Evolutionary conservation across 192 early-diverging fungal species (phyloP).

Genomic region (Glomus cerebriforme): DNA sequence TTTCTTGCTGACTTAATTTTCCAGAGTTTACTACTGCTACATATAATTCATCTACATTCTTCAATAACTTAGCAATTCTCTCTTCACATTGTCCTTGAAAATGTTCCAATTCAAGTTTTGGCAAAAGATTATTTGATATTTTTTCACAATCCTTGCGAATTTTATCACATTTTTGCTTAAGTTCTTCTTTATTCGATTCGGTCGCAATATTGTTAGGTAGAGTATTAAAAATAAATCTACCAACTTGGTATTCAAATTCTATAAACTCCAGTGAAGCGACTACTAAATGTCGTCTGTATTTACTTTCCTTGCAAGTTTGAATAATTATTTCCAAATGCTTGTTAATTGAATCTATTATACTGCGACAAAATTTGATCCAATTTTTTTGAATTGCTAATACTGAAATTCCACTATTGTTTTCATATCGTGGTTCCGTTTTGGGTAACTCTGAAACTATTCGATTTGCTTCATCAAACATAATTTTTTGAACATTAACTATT

Average conservation of each 20-base stretch:
- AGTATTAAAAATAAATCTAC: constrained; percentile 1
- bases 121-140: background rate
- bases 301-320: background rate
- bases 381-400: background rate
- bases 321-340: constrained; percentile 6
- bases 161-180: background rate
- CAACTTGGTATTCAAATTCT: background rate
- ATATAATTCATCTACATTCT: background rate
- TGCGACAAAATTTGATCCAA: constrained; percentile 1
- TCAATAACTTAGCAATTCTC: constrained; percentile 8
- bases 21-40: background rate
- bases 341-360: background rate
- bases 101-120: background rate
- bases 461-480: constrained; percentile 12
- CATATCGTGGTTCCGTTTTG: background rate
- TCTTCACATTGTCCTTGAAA: constrained; percentile 11
- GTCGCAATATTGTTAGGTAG: background rate
- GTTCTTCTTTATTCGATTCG: background rate
- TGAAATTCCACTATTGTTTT: background rate
- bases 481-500: constrained; percentile 22
- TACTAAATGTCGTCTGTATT: background rate
- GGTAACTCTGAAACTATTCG: constrained; percentile 10
- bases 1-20: constrained; percentile 16
- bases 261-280: background rate
- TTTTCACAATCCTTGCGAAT: background rate